Base-by-base conservation (phyloP, 2,329 filamentous ascomycete species). In the Aspergillus tamarii region DNA sequence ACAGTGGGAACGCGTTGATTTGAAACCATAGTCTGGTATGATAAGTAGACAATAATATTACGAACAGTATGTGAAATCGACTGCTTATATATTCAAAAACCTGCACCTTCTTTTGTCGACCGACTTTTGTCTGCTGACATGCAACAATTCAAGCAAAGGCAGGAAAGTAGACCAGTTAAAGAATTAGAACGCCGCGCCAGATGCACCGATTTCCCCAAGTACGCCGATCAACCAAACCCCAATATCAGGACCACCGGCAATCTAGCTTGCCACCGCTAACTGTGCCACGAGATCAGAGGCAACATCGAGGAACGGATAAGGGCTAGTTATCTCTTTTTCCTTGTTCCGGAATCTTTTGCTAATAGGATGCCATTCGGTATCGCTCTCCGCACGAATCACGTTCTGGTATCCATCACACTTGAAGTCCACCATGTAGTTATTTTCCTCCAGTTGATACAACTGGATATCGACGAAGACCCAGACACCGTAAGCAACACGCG, bases 371-470 rank as follows among this genome's bases (percentile, higher is more conserved):
- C 70, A 87, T 71, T 72, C 87, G 2, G 72, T 69, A 11, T 79
- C 77, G 19, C 74, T 73, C 26, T 76, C 73, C 21, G 71, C 82
- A 57, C 90, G 82, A 68, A 90, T 88, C 56, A 94, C 90, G 61
- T 95, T 92, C 81, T 99, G 95, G 80, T 99, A 99, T 23, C 95
- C 95, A 16, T 95, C 94, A 77, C 94, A 98, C 77, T 97, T 98
- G 84, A 99, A 99, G 77, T 99, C 95, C 56, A 99, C 95, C 66
- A 99, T 89, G 78, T 94, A 98, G 69, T 95, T 94, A 61, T 92
- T 91, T 63, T 89, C 88, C 77, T 98, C 94, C 83, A 98, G 93
- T 74, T 93, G 91, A 79, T 97, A 97, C 58, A 97, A 89, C 77
- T 97, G 95, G 67, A 99, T 97, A 69, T 96, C 94, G 76, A 99